Evolutionary conservation across 176 grass and related monocot species (phyloP).

Genomic region (Carex scoparia): DNA sequence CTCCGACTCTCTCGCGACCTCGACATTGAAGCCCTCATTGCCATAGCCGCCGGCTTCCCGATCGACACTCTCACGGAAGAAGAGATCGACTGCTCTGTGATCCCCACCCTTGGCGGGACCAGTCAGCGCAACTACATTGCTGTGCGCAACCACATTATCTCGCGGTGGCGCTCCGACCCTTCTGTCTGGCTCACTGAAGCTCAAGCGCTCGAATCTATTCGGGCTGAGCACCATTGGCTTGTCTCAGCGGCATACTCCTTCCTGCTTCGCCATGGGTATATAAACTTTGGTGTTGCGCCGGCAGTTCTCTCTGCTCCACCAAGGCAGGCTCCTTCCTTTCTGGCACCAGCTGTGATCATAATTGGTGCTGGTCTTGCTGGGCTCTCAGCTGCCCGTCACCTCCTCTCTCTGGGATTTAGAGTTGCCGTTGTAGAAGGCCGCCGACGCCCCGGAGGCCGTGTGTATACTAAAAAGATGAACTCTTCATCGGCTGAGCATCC

Average conservation of each 20-base stretch:
- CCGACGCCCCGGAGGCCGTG: slow-evolving; percentile 70
- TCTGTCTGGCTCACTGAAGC: slow-evolving; percentile 41
- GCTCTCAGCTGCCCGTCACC: slow-evolving; percentile 61
- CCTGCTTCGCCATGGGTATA: slow-evolving; percentile 66
- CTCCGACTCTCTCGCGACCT: slow-evolving; percentile 85
- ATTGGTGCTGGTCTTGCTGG: slow-evolving; percentile 87
- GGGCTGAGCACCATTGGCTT: slow-evolving; percentile 64
- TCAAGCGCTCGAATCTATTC: slow-evolving; percentile 75
- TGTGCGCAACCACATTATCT: slow-evolving; percentile 88
- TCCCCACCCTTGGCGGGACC: slow-evolving; percentile 59
- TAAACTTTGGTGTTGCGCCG: slow-evolving; percentile 79
- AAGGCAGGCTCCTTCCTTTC: slow-evolving; percentile 37
- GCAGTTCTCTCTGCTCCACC: slow-evolving; percentile 51
- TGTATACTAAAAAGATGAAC: slow-evolving; percentile 55
- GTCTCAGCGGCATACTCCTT: slow-evolving; percentile 73
- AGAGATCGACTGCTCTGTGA: slow-evolving; percentile 67
- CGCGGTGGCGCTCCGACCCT: slow-evolving; percentile 84
- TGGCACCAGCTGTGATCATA: slow-evolving; percentile 63
- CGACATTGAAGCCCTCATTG: slow-evolving; percentile 88
- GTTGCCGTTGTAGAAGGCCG: slow-evolving; percentile 80
- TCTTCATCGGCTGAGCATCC: slow-evolving; percentile 52
- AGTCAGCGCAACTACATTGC: slow-evolving; percentile 87
- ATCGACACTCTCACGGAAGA: slow-evolving; percentile 84
- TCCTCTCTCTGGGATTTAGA: slow-evolving; percentile 77
- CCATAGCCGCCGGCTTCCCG: slow-evolving; percentile 74